Percentiles rank a stretch among this genome's conserved stretches.
These are phyloP conservation scores for Tuber melanosporum DNA, from an alignment of 495 filamentous ascomycete species.

Conservation along the genomic window DNA sequence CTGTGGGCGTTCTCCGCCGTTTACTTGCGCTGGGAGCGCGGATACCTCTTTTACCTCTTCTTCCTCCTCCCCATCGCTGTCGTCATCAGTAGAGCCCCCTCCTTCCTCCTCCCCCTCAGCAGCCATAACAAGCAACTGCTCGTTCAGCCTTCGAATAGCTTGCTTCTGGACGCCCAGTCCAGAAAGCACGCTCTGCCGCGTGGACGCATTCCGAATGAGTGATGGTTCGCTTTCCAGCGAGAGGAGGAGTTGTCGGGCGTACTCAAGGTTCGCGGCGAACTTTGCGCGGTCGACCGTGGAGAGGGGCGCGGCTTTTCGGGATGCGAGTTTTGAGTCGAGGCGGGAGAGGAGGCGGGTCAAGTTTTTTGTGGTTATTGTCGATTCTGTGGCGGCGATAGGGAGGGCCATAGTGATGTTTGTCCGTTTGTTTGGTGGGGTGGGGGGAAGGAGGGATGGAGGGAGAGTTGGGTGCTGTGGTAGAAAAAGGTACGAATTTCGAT, in stretches of 20 bases:
- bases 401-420: not conserved
- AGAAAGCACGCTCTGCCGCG: constrained; percentile 23
- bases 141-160: constrained; percentile 33
- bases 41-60: constrained; percentile 1
- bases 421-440: not conserved
- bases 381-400: not conserved
- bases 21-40: not conserved
- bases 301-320: constrained; percentile 63
- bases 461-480: constrained; percentile 47
- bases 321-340: constrained; percentile 36
- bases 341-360: constrained; percentile 43
- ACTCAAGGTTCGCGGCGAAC: constrained; percentile 39
- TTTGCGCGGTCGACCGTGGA: constrained; percentile 31
- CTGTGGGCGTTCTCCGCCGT: not conserved
- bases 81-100: constrained; percentile 6
- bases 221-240: constrained; percentile 23
- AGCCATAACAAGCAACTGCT: constrained; percentile 24
- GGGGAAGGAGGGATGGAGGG: constrained; percentile 43
- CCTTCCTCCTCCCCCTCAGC: constrained; percentile 10
- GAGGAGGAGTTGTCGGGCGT: constrained; percentile 38
- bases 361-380: constrained; percentile 8
- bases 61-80: constrained; percentile 11
- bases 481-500: constrained; percentile 57
- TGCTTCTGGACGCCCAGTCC: constrained; percentile 31
- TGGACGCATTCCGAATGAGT: constrained; percentile 16